Base-by-base conservation (phyloP, 345 rosid species). In the Murraya paniculata region DNA sequence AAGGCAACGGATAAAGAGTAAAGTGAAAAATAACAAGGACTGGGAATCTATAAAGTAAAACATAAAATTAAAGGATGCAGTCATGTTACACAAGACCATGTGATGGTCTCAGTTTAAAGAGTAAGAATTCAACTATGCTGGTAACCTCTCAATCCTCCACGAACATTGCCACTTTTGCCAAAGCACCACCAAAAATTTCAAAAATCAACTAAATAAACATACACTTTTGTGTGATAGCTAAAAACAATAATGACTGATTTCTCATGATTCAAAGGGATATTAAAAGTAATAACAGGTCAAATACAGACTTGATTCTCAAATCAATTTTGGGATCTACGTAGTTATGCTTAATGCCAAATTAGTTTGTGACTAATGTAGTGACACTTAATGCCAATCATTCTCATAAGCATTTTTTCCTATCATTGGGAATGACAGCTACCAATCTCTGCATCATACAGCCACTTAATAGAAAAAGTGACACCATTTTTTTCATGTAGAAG, bases 251-350 rank as follows among this genome's bases (percentile, higher is more conserved):
- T 39, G 41, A 68, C n/a, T 21, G 7, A 19, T 36, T 57, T 77
- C 36, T 55, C 22, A 65, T 4, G n/a, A 55, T 75, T 65, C n/a
- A 28, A 64, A 48, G 5, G 28, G 6, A 21, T 39, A 35, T 13
- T 65, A 75, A 22, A 75, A 48, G 25, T 66, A 21, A 27, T 6
- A 33, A 58, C 8, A n/a, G 24, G 33, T 38, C 48, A 33, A 72
- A 57, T 36, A 35, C n/a, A 57, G 64, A 35, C 33, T 72, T 57
- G 66, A n/a, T 72, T 50, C 58, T 33, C 71, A 76, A 50, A 53
- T 76, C 72, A 76, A 24, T 7, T 53, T 41, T 45, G 30, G 53
- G 69, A 62, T 28, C 28, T 9, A 30, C 60, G 22, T 5, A 41
- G 45, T 74, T 19, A 45, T 4, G 28, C 57, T 33, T 60, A 0